Conservation (phyloP, 306 rosid species). For the Trifolium fragiferum region DNA sequence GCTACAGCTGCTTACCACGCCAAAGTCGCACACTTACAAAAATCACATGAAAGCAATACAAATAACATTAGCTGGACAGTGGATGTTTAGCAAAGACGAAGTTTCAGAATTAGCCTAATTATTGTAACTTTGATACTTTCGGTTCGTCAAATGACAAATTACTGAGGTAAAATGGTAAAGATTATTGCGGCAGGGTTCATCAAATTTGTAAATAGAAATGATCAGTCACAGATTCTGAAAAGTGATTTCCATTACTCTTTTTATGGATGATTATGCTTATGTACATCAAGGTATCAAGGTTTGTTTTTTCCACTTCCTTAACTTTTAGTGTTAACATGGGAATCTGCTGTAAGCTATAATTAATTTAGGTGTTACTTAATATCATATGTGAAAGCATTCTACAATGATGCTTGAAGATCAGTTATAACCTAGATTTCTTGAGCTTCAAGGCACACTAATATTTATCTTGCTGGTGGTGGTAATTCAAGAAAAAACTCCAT, state of each 20-base stretch:
- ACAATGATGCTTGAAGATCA: slow-evolving; percentile 47
- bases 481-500: slow-evolving; percentile 28
- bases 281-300: slow-evolving; percentile 40
- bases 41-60: slow-evolving; percentile 56
- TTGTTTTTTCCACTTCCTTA: slow-evolving; percentile 46
- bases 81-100: slow-evolving; percentile 57
- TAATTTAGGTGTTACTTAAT: slow-evolving; percentile 33
- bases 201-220: slow-evolving; percentile 66
- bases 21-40: slow-evolving; percentile 69
- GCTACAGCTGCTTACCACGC: slow-evolving; percentile 65
- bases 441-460: slow-evolving; percentile 37
- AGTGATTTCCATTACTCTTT: slow-evolving; percentile 35
- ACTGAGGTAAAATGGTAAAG: slow-evolving; percentile 54
- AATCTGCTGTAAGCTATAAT: slow-evolving; percentile 41
- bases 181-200: slow-evolving; percentile 55
- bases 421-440: slow-evolving; percentile 39
- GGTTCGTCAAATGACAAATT: slow-evolving; percentile 54
- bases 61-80: slow-evolving; percentile 72
- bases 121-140: slow-evolving; percentile 52
- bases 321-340: slow-evolving; percentile 34
- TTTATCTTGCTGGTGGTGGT: slow-evolving; percentile 35
- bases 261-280: slow-evolving; percentile 49
- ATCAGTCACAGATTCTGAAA: slow-evolving; percentile 43
- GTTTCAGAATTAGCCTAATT: slow-evolving; percentile 47
- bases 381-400: slow-evolving; percentile 36